Evolutionary conservation across 225 moss, liverwort and hornwort genomes (phyloP), one percentile per base, ranked within the genome.

Genomic region (Physcomitrellopsis africana): DNA sequence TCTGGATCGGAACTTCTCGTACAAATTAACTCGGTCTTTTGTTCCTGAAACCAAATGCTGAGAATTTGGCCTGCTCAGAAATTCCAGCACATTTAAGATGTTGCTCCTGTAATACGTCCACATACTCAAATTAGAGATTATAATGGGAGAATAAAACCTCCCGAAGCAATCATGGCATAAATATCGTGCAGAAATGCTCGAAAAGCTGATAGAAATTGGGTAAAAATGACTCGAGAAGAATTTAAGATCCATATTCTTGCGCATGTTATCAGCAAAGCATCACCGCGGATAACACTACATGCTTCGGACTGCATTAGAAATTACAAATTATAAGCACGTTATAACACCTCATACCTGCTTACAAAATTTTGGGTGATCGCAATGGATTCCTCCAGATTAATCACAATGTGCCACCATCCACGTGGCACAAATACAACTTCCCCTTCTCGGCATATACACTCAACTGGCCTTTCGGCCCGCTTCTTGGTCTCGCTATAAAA

Each of bases 401-500:
- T 92, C 15, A 97, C 97, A 27, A 89, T 83, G 72, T 97, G 97
- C 97, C 97, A 97, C 97, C 97, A 97, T 4, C 97, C 97, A 45
- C 91, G 70, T 0, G 97, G 97, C 55, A 97, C 92, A 78, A 93
- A 97, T 61, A 97, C 83, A 16, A 94, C 70, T 73, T 97, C 97
- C 23, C 97, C 97, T 1, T 87, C 87, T 77, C 86, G 87, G 73
- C 97, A 97, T 55, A 94, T 68, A 63, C 97, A 97, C 83, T 97
- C 97, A 11, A 97, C 86, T 63, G 94, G 97, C 54, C 89, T 90
- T 79, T 90, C 91, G 49, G 77, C 82, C 4, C 90, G 86, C 60
- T 80, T 77, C 82, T 81, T 85, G 14, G 91, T 94, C 58, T 89
- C 88, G 3, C 82, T 82, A 76, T 93, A 97, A 54, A 91, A 97